Percentiles rank a stretch among this genome's conserved stretches.
phyloP scores from a whole-genome alignment of 108 stramenopile species.

The Cylindrotheca closterium region DNA sequence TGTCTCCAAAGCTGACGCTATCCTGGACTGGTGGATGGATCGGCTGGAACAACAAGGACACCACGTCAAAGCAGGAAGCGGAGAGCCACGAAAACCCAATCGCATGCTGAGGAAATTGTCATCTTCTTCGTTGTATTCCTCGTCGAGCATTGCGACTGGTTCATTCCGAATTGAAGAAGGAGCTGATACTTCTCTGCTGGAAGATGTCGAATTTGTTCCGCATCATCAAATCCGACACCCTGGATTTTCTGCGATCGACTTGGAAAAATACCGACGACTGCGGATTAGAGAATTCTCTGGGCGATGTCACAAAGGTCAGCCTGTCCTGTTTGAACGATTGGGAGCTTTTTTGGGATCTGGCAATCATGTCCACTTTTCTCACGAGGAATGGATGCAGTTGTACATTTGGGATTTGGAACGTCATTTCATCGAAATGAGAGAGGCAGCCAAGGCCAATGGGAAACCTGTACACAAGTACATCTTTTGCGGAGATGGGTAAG shows the following conservation, averaged over 20 bases:
- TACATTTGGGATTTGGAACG: slow-evolving; percentile 1
- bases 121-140: too few relatives aligned
- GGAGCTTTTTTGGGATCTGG: neutral
- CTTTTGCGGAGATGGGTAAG: slow-evolving; percentile 1
- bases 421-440: neutral
- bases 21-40: neutral
- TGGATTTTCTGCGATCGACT: neutral
- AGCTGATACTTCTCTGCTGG: neutral
- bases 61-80: too few relatives aligned
- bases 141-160: neutral
- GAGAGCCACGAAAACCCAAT: too few relatives aligned
- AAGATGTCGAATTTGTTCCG: neutral
- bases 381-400: neutral
- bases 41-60: neutral
- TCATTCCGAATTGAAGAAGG: neutral
- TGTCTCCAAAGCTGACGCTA: neutral
- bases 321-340: neutral
- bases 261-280: neutral
- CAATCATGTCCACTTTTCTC: neutral
- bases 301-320: neutral
- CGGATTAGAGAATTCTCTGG: neutral
- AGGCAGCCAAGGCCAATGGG: neutral
- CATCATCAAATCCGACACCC: neutral
- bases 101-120: too few relatives aligned
- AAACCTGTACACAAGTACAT: neutral